Evolutionary conservation across 345 rosid genomes (phyloP).

Genomic region (Viola odorata): DNA sequence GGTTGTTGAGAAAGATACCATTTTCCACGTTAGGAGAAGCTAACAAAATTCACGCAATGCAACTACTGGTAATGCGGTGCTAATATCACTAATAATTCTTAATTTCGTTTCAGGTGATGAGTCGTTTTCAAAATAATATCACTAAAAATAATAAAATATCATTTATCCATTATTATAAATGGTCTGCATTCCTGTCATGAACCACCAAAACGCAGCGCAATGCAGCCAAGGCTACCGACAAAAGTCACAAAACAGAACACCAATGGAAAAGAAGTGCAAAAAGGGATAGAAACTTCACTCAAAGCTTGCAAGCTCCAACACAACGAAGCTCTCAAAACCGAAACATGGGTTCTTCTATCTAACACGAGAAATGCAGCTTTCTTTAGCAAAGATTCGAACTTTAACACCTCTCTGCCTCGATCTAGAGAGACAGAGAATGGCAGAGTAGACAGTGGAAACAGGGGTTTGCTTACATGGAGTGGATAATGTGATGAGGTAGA

Average conservation of each 20-base stretch:
- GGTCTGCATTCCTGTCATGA: conserved; percentile 8
- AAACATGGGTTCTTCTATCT: conserved; percentile 20
- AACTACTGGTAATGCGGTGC: background rate
- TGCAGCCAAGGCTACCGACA: background rate
- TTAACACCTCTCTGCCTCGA: background rate
- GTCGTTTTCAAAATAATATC: conserved; percentile 18
- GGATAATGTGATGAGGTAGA: too few species aligned
- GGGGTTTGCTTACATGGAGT: background rate
- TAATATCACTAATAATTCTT: background rate
- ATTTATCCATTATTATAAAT: background rate
- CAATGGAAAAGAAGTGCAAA: background rate
- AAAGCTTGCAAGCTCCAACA: conserved; percentile 8
- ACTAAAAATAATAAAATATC: background rate
- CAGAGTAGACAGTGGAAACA: background rate
- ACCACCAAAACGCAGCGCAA: conserved; percentile 16
- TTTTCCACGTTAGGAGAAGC: background rate
- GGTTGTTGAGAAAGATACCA: conserved; percentile 12
- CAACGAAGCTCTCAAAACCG: background rate
- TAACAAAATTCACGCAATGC: conserved; percentile 13
- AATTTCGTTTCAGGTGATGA: conserved; percentile 12
- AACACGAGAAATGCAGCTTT: conserved; percentile 18
- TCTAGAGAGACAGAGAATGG: background rate
- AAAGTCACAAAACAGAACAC: background rate
- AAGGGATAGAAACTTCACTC: background rate
- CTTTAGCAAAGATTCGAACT: background rate